Percentiles rank a stretch among this genome's conserved stretches.
Conservation (phyloP, 2,329 filamentous ascomycete species). For the Clonostachys rhizophaga region DNA sequence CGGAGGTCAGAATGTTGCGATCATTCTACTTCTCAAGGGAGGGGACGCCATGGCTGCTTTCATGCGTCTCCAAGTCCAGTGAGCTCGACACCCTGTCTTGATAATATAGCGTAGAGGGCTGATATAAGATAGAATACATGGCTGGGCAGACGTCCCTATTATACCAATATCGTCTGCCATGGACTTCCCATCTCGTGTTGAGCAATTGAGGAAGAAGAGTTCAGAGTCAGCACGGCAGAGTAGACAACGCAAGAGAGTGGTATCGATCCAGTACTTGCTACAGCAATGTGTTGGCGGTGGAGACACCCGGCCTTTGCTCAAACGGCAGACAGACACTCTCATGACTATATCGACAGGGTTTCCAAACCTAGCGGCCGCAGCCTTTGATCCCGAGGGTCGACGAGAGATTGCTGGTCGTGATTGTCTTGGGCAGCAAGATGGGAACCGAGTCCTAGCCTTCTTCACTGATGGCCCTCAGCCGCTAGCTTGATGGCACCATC, state of each 20-base stretch:
- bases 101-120: background rate
- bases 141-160: conserved; percentile 26
- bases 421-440: conserved; percentile 20
- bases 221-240: background rate
- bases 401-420: conserved; percentile 9
- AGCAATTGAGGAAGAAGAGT: conserved; percentile 20
- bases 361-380: conserved; percentile 14
- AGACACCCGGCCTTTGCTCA: conserved; percentile 10
- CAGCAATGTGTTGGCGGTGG: conserved; percentile 16
- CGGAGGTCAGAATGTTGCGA: conserved; percentile 29
- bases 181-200: conserved; percentile 28
- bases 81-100: conserved; percentile 6
- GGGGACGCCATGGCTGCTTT: conserved; percentile 22
- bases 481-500: too few relatives aligned
- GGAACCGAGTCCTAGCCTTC: conserved; percentile 18
- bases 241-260: too few relatives aligned
- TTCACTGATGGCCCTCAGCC: conserved; percentile 12
- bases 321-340: conserved; percentile 16
- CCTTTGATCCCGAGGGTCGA: conserved; percentile 8
- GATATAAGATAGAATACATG: conserved; percentile 20
- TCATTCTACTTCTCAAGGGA: conserved; percentile 36
- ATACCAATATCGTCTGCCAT: conserved; percentile 31
- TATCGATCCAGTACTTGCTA: conserved; percentile 6
- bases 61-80: conserved; percentile 39
- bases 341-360: conserved; percentile 17